A percentile compares a stretch with the other conserved stretches of the same genome.
Conservation (phyloP, 306 rosid species). For the Castanospermum australe region DNA sequence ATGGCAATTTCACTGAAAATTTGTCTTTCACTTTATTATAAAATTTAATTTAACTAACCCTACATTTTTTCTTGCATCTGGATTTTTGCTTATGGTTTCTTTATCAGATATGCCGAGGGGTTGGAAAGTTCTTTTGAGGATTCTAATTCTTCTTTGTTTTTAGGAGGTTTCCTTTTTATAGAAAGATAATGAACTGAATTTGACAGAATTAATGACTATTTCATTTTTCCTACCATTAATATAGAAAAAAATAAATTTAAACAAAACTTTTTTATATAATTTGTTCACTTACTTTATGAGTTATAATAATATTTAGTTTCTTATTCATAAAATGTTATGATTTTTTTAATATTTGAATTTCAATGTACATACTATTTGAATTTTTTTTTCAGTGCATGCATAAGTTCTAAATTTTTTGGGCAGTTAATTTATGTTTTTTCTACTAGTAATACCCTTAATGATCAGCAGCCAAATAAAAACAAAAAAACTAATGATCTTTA, state of each 20-base stretch:
- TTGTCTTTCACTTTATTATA: neutral
- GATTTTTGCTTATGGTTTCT: neutral
- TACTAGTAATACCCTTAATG: neutral
- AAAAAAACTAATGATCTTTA: neutral
- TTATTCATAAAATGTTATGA: neutral
- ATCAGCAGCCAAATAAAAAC: neutral
- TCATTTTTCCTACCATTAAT: neutral
- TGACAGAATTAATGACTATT: neutral
- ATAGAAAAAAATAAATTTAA: no score
- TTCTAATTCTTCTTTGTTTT: neutral
- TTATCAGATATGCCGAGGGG: neutral
- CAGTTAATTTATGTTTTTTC: neutral
- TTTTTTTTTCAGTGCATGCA: neutral
- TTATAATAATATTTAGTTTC: neutral
- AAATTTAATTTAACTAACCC: neutral
- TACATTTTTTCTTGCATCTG: constrained; percentile 9
- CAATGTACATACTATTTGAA: neutral
- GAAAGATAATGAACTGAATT: neutral
- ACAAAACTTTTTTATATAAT: no score
- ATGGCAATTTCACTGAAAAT: neutral
- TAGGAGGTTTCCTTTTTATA: neutral
- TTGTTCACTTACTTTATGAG: neutral
- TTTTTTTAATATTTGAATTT: neutral
- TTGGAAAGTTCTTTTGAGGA: neutral
- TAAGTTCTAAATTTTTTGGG: neutral